These are phyloP conservation scores for Pseudocercospora pini-densiflorae DNA, from an alignment of 2,329 filamentous ascomycete genomes.

Conservation along the genomic window DNA sequence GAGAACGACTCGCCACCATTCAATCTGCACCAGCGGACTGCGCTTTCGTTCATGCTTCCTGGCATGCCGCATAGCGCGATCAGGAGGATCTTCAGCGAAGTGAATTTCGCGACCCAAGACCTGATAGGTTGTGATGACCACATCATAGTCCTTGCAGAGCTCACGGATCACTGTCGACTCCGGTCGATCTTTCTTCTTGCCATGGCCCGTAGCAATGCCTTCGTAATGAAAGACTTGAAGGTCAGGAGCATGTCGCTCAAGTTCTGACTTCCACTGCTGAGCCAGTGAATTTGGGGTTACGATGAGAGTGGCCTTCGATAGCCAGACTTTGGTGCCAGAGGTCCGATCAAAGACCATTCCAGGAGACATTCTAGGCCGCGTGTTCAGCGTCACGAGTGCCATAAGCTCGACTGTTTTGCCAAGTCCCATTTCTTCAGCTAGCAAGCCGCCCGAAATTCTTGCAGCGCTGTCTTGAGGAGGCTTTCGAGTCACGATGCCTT, in stretches of 20 bases:
- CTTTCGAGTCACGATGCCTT: slow-evolving; percentile 56
- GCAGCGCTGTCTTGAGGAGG: slow-evolving; percentile 44
- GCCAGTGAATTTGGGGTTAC: slow-evolving; percentile 66
- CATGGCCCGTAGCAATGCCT: slow-evolving; percentile 48
- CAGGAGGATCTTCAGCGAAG: slow-evolving; percentile 71
- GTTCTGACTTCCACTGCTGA: slow-evolving; percentile 66
- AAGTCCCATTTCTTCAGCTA: slow-evolving; percentile 83
- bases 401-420: slow-evolving; percentile 81
- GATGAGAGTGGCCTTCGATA: slow-evolving; percentile 64
- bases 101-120: slow-evolving; percentile 82
- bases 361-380: slow-evolving; percentile 43
- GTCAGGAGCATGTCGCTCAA: slow-evolving; percentile 60
- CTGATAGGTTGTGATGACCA: slow-evolving; percentile 67
- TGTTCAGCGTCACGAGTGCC: slow-evolving; percentile 69
- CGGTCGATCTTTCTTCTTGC: slow-evolving; percentile 35
- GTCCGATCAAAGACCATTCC: slow-evolving; percentile 41
- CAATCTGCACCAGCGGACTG: slow-evolving; percentile 79
- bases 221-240: slow-evolving; percentile 62
- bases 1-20: slow-evolving; percentile 82
- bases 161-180: slow-evolving; percentile 50
- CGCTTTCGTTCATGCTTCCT: slow-evolving; percentile 61
- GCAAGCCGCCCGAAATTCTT: slow-evolving; percentile 63
- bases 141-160: slow-evolving; percentile 55
- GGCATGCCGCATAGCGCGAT: slow-evolving; percentile 66
- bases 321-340: slow-evolving; percentile 50